Evolutionary conservation across 306 rosid genomes (phyloP), one percentile per base, ranked within the genome.

Genomic region (Citrullus mucosospermus): DNA sequence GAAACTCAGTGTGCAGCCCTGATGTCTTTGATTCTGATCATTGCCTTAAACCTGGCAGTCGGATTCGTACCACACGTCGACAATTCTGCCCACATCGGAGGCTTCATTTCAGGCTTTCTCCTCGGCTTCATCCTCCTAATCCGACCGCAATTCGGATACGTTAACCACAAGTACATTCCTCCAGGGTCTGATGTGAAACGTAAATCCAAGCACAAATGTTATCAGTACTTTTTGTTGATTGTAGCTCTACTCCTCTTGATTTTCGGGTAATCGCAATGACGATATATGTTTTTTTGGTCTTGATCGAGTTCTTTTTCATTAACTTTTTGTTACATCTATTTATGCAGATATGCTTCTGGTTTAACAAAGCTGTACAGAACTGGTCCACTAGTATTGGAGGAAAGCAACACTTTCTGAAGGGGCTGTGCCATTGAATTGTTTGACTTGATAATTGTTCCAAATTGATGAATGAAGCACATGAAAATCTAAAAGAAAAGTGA

Each of bases 31-130:
- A 28, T 88, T 59, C 15, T 89, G 32, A 76, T 91, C 62, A 89
- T 96, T 77, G 85, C 58, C 79, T 38, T 90, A 58, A 96, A 96
- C 81, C 74, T 92, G 89, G 91, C 93, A 3, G 81, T 91, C n/a
- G 99, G 99, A 36, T 90, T 96, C 73, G 76, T 92, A 25, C 99
- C 99, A 12, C 83, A 63, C 5, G 98, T 92, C 77, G 97, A 96
- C 87, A 91, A 85, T 79, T 91, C 98, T 54, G 99, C 99, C 50
- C 99, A 96, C 77, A 79, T 92, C 12, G 99, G 99, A 81, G 97
- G 99, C 43, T 92, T 96, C 80, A 67, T 92, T 1, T 48, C 91
- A 0, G 99, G 99, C 12, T 86, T 86, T 84, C 87, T 96, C 78
- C 90, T 92, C 1, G 97, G 99, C 36, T 96, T 96, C 79, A 36